Evolutionary conservation across 495 filamentous ascomycete species (phyloP), one percentile per base, ranked within the genome.

Genomic region (Hyaloscypha hepaticicola): DNA sequence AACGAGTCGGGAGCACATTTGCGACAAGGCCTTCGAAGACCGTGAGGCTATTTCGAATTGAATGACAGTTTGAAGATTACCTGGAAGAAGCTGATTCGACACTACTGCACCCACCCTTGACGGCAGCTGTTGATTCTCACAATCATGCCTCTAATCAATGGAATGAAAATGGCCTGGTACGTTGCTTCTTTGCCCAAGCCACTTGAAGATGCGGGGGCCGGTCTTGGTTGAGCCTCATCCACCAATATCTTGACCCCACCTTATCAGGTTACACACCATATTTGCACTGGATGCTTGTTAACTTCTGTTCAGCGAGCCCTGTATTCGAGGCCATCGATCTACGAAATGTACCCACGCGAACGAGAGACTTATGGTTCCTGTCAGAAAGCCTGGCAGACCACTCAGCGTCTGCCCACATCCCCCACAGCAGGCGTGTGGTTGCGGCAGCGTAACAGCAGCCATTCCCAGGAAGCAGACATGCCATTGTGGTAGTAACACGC

Each of bases 291-390:
- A 14, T 16, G 38, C 38, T 16, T 45, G 38, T 16, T 45, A 16
- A 45, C 19, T 45, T 16, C 38, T 52, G 56, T 59, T n/a, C 25
- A 95, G 91, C 72, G 87, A 88, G 79, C 88, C 90, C 71, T 96
- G 91, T 69, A 91, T 94, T 68, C 88, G 90, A 59, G 91, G 91
- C 58, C 91, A 96, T 75, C 87, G 91, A 69, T 93, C 91, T 25
- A 90, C 90, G 67, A 90, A 88, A 82, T 96, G 91, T 71, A 85
- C 83, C 33, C 91, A 96, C 77, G 85, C 81, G 58, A 83, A 87
- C 62, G 82, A 84, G 51, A 84, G 91, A 66, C 75, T 91, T 22
- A 87, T 96, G 84, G 76, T 92, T 62, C 88, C 88, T 55, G 90
- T 94, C 11, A 86, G 88, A 58, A 93, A 92, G 70, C 90, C 91